Conservation (phyloP, 345 rosid genomes). For the Pugionium dolabratum region DNA sequence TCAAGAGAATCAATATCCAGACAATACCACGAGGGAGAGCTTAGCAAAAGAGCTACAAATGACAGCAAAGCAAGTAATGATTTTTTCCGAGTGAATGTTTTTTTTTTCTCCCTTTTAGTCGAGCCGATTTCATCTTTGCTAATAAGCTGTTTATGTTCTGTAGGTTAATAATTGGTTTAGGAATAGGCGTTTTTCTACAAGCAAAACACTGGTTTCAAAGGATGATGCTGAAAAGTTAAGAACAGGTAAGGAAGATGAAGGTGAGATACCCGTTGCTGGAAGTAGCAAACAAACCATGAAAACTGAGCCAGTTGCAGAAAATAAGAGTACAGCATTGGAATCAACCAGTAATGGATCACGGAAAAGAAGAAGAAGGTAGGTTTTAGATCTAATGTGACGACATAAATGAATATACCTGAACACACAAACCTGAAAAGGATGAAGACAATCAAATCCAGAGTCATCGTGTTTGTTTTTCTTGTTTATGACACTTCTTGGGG, state of each 20-base stretch:
- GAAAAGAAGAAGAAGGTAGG: conserved; percentile 38
- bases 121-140: conserved; percentile 2
- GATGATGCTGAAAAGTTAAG: conserved; percentile 27
- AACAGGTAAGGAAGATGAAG: conserved; percentile 7
- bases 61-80: conserved; percentile 61
- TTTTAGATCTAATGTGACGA: conserved; percentile 1
- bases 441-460: not conserved
- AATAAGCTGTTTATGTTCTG: conserved; percentile 14
- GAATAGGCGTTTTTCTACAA: conserved; percentile 57
- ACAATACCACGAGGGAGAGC: conserved; percentile 56
- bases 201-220: conserved; percentile 30
- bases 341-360: conserved; percentile 26
- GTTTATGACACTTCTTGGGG: conserved; percentile 11
- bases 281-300: conserved; percentile 30
- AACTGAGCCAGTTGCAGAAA: conserved; percentile 21
- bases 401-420: conserved; percentile 12
- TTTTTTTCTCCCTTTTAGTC: not conserved
- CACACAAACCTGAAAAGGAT: conserved; percentile 12
- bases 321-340: conserved; percentile 12
- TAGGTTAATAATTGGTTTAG: conserved; percentile 89
- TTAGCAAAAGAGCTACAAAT: conserved; percentile 65
- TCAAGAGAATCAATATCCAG: conserved; percentile 68
- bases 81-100: conserved; percentile 8
- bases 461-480: conserved; percentile 19
- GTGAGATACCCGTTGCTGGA: conserved; percentile 29